Conservation (phyloP, 306 rosid genomes). For the Hippophae rhamnoides region DNA sequence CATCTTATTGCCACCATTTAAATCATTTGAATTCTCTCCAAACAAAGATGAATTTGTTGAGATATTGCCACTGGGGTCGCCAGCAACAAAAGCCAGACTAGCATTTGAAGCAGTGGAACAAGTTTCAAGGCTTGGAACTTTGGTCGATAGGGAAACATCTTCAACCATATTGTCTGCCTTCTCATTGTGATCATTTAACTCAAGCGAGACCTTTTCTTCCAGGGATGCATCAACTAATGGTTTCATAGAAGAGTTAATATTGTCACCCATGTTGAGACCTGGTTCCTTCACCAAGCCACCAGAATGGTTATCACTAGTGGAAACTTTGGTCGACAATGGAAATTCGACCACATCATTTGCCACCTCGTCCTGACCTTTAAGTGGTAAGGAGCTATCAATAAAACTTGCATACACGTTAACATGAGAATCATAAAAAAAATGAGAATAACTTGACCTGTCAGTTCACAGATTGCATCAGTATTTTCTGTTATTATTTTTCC, state of each 20-base stretch:
- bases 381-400: conserved; percentile 34
- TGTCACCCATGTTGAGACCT: conserved; percentile 12
- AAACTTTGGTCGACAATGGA: conserved; percentile 19
- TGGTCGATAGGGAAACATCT: conserved; percentile 16
- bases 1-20: neutral
- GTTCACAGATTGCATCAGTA: conserved; percentile 15
- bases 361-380: conserved; percentile 66
- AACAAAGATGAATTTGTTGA: neutral
- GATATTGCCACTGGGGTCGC: neutral
- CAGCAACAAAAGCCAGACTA: conserved; percentile 3
- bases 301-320: conserved; percentile 19
- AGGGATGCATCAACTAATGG: conserved; percentile 18
- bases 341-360: conserved; percentile 18
- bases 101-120: conserved; percentile 3
- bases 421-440: conserved; percentile 5
- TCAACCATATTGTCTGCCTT: conserved; percentile 16
- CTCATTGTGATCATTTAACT: conserved; percentile 22
- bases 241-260: conserved; percentile 24
- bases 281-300: conserved; percentile 23
- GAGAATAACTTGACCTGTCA: conserved; percentile 42
- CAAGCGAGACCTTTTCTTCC: conserved; percentile 21
- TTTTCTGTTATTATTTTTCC: conserved; percentile 20
- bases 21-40: neutral
- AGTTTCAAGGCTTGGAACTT: neutral
- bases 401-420: conserved; percentile 13